A percentile compares a stretch with the other conserved stretches of the same genome.
These are phyloP conservation scores for Amniculicola lignicola DNA, from an alignment of 495 filamentous ascomycete genomes.

Conservation along the genomic window DNA sequence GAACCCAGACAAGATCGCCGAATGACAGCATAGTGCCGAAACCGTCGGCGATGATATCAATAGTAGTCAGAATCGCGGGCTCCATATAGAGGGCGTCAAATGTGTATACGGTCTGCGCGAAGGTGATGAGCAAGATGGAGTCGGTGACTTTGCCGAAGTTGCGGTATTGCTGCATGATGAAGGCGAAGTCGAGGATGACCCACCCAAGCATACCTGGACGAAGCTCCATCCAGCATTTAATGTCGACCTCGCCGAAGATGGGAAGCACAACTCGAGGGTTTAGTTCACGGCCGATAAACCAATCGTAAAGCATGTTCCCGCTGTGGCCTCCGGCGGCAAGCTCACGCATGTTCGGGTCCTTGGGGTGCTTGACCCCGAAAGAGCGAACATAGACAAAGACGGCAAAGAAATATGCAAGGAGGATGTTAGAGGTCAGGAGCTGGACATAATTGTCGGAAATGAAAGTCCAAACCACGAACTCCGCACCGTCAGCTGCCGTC, in stretches of 20 bases:
- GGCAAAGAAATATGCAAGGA: slow-evolving; percentile 67
- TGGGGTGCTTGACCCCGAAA: slow-evolving; percentile 69
- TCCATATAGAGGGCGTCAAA: slow-evolving; percentile 89
- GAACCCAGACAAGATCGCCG: slow-evolving; percentile 90
- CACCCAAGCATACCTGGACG: slow-evolving; percentile 88
- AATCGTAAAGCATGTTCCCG: slow-evolving; percentile 90
- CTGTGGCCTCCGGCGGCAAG: slow-evolving; percentile 77
- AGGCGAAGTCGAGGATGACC: slow-evolving; percentile 81
- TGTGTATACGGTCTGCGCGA: slow-evolving; percentile 79
- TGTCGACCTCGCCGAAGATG: slow-evolving; percentile 76
- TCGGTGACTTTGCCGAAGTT: slow-evolving; percentile 79
- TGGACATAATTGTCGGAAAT: slow-evolving; percentile 87
- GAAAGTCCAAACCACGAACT: slow-evolving; percentile 88
- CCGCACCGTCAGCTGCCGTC: slow-evolving; percentile 70
- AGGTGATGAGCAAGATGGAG: slow-evolving; percentile 76
- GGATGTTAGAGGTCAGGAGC: slow-evolving; percentile 75
- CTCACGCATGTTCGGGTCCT: slow-evolving; percentile 65
- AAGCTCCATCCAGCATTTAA: slow-evolving; percentile 88
- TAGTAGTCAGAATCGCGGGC: slow-evolving; percentile 86
- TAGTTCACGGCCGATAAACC: slow-evolving; percentile 94
- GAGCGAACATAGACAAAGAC: slow-evolving; percentile 74
- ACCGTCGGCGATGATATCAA: slow-evolving; percentile 92
- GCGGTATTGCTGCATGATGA: slow-evolving; percentile 82
- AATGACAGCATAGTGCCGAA: slow-evolving; percentile 98
- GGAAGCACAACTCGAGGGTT: slow-evolving; percentile 85